Percentiles rank a stretch among this genome's conserved stretches.
Evolutionary conservation across 2,329 filamentous ascomycete genomes (phyloP).

Genomic region (Ophiostoma australiae): DNA sequence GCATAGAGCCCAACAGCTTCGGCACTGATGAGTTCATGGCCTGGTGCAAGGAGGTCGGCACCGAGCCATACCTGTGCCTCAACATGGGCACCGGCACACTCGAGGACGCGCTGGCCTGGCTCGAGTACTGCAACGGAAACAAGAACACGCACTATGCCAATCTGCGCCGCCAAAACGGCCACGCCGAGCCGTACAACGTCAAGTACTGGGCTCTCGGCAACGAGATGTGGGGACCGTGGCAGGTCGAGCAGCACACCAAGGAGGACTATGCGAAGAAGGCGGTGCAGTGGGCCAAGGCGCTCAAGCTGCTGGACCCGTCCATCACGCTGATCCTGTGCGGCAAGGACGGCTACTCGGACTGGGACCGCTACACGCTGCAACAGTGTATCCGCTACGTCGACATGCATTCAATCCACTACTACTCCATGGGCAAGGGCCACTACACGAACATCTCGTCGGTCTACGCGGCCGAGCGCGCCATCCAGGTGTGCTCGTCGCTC

Average conservation of each 20-base stretch:
- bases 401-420: conserved; percentile 70
- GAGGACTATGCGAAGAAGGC: conserved; percentile 65
- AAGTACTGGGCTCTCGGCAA: conserved; percentile 87
- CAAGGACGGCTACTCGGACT: conserved; percentile 61
- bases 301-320: conserved; percentile 65
- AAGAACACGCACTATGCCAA: conserved; percentile 77
- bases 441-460: conserved; percentile 67
- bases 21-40: conserved; percentile 83
- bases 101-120: conserved; percentile 61
- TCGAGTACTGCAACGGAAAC: conserved; percentile 82
- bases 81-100: conserved; percentile 73
- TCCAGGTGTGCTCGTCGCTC: conserved; percentile 61
- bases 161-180: conserved; percentile 68
- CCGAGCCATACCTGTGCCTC: conserved; percentile 73
- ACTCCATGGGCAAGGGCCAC: conserved; percentile 35
- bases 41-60: conserved; percentile 68
- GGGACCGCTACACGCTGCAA: conserved; percentile 70
- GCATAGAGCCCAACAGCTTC: conserved; percentile 71
- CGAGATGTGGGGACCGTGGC: conserved; percentile 60
- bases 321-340: conserved; percentile 70
- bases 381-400: conserved; percentile 62
- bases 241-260: conserved; percentile 64
- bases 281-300: conserved; percentile 66
- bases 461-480: conserved; percentile 65
- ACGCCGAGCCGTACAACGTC: conserved; percentile 69